Evolutionary conservation across 169 alveolate genomes (phyloP), one percentile per base, ranked within the genome.

Genomic region (Cryptosporidium sp.): DNA sequence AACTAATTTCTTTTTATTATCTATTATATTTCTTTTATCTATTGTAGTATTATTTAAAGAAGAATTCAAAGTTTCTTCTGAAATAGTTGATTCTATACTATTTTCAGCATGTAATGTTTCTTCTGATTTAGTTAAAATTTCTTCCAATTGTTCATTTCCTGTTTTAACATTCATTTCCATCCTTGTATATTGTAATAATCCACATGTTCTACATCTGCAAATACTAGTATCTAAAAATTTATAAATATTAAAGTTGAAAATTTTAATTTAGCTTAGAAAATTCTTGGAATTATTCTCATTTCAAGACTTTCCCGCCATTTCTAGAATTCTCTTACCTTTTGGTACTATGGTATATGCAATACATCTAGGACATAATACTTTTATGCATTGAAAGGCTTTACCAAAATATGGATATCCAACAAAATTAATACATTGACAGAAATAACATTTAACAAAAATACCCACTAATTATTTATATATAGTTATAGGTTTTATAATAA

Each of bases 331-430:
- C 85, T 45, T 73, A 60, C 86, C 86, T 58, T 73, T 73, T 5
- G 86, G 86, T 3, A 73, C 72, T 18, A 52, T 73, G 10, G 86
- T 73, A 42, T 73, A 73, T 26, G 70, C 14, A 8, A 73, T 16
- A 21, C 86, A 73, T 16, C 56, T 60, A 14, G 86, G 86, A 12
- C 86, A 73, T 37, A 73, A 33, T 37, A 73, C 86, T 56, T 58
- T 52, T 2, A 73, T 37, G 51, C 86, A 73, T 26, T 73, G 71
- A 18, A 56, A 53, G 37, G 44, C 1, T 21, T 73, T 73, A 7
- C 86, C 86, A 73, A 73, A 53, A 73, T 33, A 73, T 60, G 86
- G 86, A 35, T 73, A 73, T 21, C 86, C 86, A 53, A 73, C 56
- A 73, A 73, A 73, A 31, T 73, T 73, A 16, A 73, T 60, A 33